Evolutionary conservation across 805 yeast genomes (phyloP), one percentile per base, ranked within the genome.

Genomic region (Starmerella geochares): DNA sequence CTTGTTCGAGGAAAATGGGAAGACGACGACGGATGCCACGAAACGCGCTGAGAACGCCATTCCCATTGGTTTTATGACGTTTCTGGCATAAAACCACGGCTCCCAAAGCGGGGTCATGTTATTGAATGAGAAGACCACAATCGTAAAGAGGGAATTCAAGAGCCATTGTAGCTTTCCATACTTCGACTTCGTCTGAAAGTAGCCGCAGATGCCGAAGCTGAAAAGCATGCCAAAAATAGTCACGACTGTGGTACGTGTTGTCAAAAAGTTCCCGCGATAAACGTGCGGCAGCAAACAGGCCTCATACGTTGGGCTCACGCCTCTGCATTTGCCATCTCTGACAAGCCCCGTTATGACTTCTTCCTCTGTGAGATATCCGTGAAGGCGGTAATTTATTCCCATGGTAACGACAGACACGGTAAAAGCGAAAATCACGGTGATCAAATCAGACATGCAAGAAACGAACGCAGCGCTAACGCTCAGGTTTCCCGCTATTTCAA

Each of bases 1-100:
- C 28, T 44, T 51, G 36, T 53, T 59, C 1, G 67, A 59, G 1
- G 66, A 57, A 9, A 50, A 48, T 5, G 68, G 68, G 33, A 58
- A 57, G 2, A 64, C 49, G 7, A 65, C 16, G 14, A 53, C 9
- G 5, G 62, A 52, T 1, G 55, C 54, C 7, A 54, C 49, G 29
- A 61, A 45, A 17, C 57, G 48, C 8, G 60, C 45, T 0, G 62
- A 59, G 14, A 60, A 49, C 2, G 59, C 58, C 36, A 65, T 36
- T 8, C 60, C 60, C 51, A 57, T 49, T 1, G 67, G 65, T 28
- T 59, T 56, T 13, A 56, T 39, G 8, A 54, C 38, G 19, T 54
- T 44, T 2, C 56, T 44, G 8, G 58, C 63, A 21, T 51, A 50
- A 9, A 39, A 23, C 55, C 57, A 55, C 1, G 64, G 62, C 37